These are phyloP conservation scores for Gyrodon lividus DNA, from an alignment of 768 basidiomycete genomes.

Conservation along the genomic window DNA sequence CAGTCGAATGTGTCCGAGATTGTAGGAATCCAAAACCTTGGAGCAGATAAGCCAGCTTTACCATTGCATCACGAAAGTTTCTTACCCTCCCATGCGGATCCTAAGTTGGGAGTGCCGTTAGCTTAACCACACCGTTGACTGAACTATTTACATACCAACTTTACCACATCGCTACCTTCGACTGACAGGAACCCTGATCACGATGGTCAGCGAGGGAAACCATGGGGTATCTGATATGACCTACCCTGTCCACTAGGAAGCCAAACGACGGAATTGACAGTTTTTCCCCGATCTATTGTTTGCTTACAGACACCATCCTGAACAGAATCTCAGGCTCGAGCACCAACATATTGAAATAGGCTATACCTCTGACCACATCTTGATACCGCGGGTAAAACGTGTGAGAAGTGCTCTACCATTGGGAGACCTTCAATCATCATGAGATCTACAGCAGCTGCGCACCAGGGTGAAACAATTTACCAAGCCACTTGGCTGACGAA, in stretches of 20 bases:
- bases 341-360: not conserved
- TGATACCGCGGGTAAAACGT: slow-evolving; percentile 46
- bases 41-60: not conserved
- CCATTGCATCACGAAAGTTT: not conserved
- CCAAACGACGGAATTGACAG: slow-evolving; percentile 50
- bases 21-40: slow-evolving; percentile 40
- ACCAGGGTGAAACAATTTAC: slow-evolving; percentile 17
- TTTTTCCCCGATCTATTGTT: slow-evolving; percentile 46
- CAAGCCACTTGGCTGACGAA: slow-evolving; percentile 58
- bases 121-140: not conserved
- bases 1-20: slow-evolving; percentile 42
- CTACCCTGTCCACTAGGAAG: slow-evolving; percentile 47
- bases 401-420: slow-evolving; percentile 44
- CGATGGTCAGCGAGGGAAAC: not conserved
- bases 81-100: slow-evolving; percentile 41
- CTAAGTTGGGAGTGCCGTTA: slow-evolving; percentile 24
- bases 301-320: slow-evolving; percentile 50
- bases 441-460: not conserved
- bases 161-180: slow-evolving; percentile 45
- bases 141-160: slow-evolving; percentile 35
- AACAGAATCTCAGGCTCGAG: not conserved
- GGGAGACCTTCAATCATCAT: slow-evolving; percentile 40
- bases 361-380: slow-evolving; percentile 51
- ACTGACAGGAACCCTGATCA: slow-evolving; percentile 49
- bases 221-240: not conserved